Conservation (phyloP, 805 yeast genomes). For the Monosporozyma yasuniensis region DNA sequence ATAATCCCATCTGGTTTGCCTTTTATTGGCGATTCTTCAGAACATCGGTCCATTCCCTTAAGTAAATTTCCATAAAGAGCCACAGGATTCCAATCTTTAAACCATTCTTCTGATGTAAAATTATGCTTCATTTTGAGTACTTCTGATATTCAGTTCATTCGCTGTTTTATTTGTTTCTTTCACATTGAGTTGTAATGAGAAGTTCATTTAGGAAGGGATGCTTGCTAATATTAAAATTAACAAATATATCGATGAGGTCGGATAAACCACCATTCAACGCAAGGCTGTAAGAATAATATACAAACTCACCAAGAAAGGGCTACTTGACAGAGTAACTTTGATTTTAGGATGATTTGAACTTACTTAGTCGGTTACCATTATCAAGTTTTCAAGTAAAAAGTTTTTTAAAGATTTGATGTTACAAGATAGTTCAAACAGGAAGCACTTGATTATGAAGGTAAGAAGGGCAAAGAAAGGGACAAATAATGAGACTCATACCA, state of each 20-base stretch:
- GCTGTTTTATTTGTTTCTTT: background rate
- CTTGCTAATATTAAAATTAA: background rate
- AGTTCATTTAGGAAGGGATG: background rate
- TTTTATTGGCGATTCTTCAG: conserved; percentile 15
- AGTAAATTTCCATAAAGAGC: background rate
- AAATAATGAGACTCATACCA: background rate
- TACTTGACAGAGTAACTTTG: background rate
- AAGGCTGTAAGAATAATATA: background rate
- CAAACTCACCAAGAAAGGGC: background rate
- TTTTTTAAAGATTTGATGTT: too few species aligned
- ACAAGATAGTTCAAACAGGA: too few species aligned
- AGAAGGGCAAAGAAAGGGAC: too few species aligned
- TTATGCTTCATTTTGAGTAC: background rate
- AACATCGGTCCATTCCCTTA: conserved; percentile 5
- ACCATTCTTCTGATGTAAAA: conserved; percentile 10
- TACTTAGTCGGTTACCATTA: too few species aligned
- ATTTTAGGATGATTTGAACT: too few species aligned
- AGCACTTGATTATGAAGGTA: too few species aligned
- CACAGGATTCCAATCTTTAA: conserved; percentile 6
- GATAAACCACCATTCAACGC: background rate
- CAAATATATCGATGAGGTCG: background rate
- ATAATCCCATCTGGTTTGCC: conserved; percentile 19
- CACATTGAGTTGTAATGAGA: background rate
- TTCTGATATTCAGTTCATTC: background rate
- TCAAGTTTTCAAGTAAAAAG: too few species aligned